Evolutionary conservation across 768 basidiomycete genomes (phyloP).

Genomic region (Asterophora lycoperdoides): DNA sequence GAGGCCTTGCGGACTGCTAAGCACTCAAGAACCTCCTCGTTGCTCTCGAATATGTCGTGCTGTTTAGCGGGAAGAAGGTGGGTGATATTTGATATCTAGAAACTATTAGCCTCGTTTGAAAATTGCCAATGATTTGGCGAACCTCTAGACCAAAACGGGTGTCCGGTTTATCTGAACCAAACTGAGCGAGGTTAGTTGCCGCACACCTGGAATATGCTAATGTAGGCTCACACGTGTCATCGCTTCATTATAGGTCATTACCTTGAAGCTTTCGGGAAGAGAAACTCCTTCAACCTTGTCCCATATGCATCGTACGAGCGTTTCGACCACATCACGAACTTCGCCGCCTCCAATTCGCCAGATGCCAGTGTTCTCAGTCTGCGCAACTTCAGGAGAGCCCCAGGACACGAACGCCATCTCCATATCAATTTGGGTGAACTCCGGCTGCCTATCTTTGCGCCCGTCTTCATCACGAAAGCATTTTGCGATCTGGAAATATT

Average conservation of each 20-base stretch:
- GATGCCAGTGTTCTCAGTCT: constrained; percentile 21
- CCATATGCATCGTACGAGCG: constrained; percentile 74
- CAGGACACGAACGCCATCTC: constrained; percentile 96
- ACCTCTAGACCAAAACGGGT: constrained; percentile 87
- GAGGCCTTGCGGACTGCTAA: constrained; percentile 39
- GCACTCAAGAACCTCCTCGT: constrained; percentile 39
- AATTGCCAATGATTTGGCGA: constrained; percentile 10
- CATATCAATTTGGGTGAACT: constrained; percentile 95
- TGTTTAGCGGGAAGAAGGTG: constrained; percentile 31
- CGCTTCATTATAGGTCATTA: constrained; percentile 89
- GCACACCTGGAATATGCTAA: not conserved
- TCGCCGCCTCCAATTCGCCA: constrained; percentile 89
- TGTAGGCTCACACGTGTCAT: constrained; percentile 68
- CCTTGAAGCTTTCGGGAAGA: constrained; percentile 61
- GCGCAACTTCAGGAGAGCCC: constrained; percentile 36
- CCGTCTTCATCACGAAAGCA: constrained; percentile 98
- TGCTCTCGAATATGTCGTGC: constrained; percentile 23
- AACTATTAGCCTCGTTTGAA: constrained; percentile 15
- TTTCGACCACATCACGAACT: constrained; percentile 77
- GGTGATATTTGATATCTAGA: constrained; percentile 44
- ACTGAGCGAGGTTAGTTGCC: constrained; percentile 40
- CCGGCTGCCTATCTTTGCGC: constrained; percentile 91
- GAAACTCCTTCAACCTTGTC: constrained; percentile 56
- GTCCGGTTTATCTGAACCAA: constrained; percentile 95
- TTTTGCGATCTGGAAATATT: constrained; percentile 88